These are phyloP conservation scores for Alternaria panax DNA, from an alignment of 2,329 filamentous ascomycete genomes.

Conservation along the genomic window DNA sequence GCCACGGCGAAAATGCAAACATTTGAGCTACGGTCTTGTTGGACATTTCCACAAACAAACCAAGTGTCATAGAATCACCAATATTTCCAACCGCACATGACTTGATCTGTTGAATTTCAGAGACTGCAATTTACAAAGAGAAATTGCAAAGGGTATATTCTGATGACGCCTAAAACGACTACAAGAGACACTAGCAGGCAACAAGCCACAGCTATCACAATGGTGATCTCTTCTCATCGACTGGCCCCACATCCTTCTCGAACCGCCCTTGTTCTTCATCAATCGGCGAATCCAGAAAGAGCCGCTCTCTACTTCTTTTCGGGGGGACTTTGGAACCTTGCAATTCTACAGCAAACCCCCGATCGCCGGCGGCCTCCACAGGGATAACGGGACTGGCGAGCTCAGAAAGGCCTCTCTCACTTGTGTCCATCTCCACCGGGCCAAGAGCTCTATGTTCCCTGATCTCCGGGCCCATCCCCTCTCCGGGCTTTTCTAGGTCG, in stretches of 20 bases:
- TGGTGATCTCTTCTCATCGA: slow-evolving; percentile 15
- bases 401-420: slow-evolving; percentile 15
- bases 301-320: slow-evolving; percentile 16
- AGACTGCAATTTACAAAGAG: not conserved
- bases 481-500: slow-evolving; percentile 24
- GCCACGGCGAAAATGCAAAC: not conserved
- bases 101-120: not conserved
- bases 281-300: slow-evolving; percentile 22
- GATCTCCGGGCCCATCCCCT: slow-evolving; percentile 5
- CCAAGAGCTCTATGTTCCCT: slow-evolving; percentile 6
- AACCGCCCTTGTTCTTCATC: slow-evolving; percentile 14
- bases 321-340: slow-evolving; percentile 16
- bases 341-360: slow-evolving; percentile 20
- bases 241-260: slow-evolving; percentile 1
- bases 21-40: not conserved
- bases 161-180: not conserved
- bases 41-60: not conserved
- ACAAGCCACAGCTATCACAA: not conserved
- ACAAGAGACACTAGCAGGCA: not conserved
- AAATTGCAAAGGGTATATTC: not conserved
- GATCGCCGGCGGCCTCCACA: slow-evolving; percentile 13
- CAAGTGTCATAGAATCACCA: not conserved
- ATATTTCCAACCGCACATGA: not conserved
- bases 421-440: slow-evolving; percentile 8
- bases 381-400: slow-evolving; percentile 19